Percentiles rank a stretch among this genome's conserved stretches.
phyloP scores from a whole-genome alignment of 345 rosid genomes.

The Populus nigra region DNA sequence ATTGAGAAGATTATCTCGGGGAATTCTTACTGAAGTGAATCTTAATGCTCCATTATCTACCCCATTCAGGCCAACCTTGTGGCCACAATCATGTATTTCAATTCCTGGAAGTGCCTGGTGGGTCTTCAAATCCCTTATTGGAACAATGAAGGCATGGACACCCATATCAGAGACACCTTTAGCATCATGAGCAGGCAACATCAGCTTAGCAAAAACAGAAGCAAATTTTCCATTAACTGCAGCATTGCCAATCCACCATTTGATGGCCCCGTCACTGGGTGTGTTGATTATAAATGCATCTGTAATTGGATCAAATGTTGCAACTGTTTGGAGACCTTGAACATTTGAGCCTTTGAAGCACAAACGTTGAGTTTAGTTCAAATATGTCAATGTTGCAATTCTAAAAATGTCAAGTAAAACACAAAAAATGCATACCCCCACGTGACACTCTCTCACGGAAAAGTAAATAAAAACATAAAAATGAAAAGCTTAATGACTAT shows the following conservation, averaged over 20 bases:
- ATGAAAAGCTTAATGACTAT: not conserved
- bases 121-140: constrained; percentile 78
- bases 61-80: constrained; percentile 91
- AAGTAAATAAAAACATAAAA: not conserved
- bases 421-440: not conserved
- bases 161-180: constrained; percentile 86
- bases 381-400: not conserved
- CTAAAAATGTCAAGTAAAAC: not conserved
- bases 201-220: constrained; percentile 79
- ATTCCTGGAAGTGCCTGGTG: constrained; percentile 85
- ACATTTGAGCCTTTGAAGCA: constrained; percentile 73
- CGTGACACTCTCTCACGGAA: not conserved
- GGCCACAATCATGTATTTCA: constrained; percentile 94
- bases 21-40: constrained; percentile 79
- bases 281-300: constrained; percentile 84
- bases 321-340: constrained; percentile 89
- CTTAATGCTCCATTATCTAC: constrained; percentile 97
- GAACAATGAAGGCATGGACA: constrained; percentile 96
- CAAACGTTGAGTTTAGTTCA: constrained; percentile 17
- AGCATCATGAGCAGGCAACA: constrained; percentile 82
- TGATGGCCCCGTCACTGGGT: constrained; percentile 91
- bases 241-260: constrained; percentile 99
- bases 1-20: constrained; percentile 93
- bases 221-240: constrained; percentile 98
- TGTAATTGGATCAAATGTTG: constrained; percentile 74